These are phyloP conservation scores for Erythrophleum fordii DNA, from an alignment of 306 rosid genomes.

Conservation along the genomic window DNA sequence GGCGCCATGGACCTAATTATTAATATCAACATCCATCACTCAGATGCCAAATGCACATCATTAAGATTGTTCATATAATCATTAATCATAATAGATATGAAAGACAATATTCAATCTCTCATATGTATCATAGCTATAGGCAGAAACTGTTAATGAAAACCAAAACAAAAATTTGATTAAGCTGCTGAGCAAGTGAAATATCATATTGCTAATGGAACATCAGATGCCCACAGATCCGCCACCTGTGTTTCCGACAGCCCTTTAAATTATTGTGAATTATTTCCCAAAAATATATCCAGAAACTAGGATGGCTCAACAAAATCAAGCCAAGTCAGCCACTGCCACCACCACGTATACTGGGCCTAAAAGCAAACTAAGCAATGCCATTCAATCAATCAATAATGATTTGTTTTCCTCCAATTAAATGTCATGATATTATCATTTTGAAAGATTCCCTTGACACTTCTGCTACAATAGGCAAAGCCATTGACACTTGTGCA, in stretches of 20 bases:
- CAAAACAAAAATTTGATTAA: not conserved
- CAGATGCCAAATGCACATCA: not conserved
- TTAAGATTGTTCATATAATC: not conserved
- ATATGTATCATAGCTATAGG: not conserved
- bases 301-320: constrained; percentile 14
- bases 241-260: not conserved
- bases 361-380: not conserved
- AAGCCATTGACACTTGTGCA: constrained; percentile 16
- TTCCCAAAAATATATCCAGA: not conserved
- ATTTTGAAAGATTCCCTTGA: constrained; percentile 9
- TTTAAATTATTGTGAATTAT: not conserved
- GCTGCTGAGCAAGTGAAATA: not conserved
- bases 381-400: not conserved
- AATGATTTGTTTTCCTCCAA: not conserved
- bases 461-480: constrained; percentile 19
- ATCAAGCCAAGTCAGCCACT: not conserved
- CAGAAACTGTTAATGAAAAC: not conserved
- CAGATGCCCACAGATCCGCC: not conserved
- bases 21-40: constrained; percentile 39
- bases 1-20: constrained; percentile 74
- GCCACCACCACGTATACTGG: not conserved
- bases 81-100: constrained; percentile 7
- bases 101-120: not conserved
- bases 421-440: not conserved
- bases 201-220: not conserved